A percentile compares a stretch with the other conserved stretches of the same genome.
Conservation (phyloP, 495 filamentous ascomycete species). For the Aspergillus kassunensis region DNA sequence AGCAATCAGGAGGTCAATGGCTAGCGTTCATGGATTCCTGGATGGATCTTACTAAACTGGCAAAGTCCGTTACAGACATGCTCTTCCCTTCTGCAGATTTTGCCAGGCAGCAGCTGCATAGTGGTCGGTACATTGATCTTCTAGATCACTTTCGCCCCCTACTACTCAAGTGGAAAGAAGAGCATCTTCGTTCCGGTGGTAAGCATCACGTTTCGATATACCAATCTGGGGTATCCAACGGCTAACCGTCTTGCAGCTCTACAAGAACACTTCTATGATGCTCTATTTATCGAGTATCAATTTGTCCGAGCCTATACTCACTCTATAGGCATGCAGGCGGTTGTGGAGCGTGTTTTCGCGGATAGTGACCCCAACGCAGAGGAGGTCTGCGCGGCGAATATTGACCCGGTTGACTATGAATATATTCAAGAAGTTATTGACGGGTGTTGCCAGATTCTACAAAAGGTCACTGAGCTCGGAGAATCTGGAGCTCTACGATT, state of each 20-base stretch:
- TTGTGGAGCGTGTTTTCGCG: constrained; percentile 42
- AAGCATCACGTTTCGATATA: constrained; percentile 23
- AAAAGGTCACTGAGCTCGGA: constrained; percentile 42
- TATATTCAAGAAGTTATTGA: constrained; percentile 56
- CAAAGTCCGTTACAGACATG: constrained; percentile 51
- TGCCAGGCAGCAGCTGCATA: constrained; percentile 48
- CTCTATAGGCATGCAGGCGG: constrained; percentile 54
- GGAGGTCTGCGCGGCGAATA: constrained; percentile 40
- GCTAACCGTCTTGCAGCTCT: constrained; percentile 27
- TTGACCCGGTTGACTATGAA: constrained; percentile 51
- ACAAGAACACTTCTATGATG: constrained; percentile 40
- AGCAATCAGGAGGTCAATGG: constrained; percentile 36
- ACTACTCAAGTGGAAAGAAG: constrained; percentile 48
- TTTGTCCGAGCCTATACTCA: constrained; percentile 53
- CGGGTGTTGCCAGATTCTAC: constrained; percentile 48
- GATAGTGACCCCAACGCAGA: constrained; percentile 39
- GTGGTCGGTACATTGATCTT: constrained; percentile 49
- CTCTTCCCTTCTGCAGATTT: constrained; percentile 50
- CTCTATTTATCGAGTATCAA: constrained; percentile 51
- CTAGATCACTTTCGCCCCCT: constrained; percentile 51
- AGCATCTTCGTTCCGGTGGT: constrained; percentile 41
- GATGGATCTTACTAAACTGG: constrained; percentile 52
- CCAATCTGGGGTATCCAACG: constrained; percentile 12
- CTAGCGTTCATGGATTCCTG: constrained; percentile 46
- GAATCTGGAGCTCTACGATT: constrained; percentile 42